Evolutionary conservation across 495 filamentous ascomycete genomes (phyloP), one percentile per base, ranked within the genome.

Genomic region (Xylaria palmicola): DNA sequence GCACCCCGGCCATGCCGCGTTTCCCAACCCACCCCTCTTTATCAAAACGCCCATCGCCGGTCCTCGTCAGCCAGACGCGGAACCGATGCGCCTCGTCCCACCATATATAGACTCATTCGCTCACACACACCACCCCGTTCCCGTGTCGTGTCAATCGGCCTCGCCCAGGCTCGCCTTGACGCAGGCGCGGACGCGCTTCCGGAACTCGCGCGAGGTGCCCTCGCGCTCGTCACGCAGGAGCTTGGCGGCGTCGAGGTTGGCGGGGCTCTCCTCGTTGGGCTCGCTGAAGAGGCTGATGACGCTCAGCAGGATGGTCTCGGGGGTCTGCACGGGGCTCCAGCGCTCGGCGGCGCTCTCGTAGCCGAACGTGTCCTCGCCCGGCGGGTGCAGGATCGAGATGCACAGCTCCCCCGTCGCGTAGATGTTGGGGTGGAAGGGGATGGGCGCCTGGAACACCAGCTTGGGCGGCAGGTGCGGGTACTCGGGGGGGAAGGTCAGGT

Each of bases 321-420:
- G 95, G 1, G 90, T 93, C 74, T 98, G 94, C 1, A 98, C 94
- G n/a, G 94, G 94, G 22, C 85, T 90, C 94, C 94, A 98, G 47
- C 94, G 85, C 80, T 98, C 94, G 30, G 86, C 80, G n/a, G 91
- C 92, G 12, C 83, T 82, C 73, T 98, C 95, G 74, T 98, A 98
- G 24, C 94, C 93, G 75, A 90, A 97, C 68, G 92, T 89, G 71
- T 98, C 94, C 69, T 97, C 92, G 77, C 93, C 92, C 1, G 95
- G 95, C 1, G 93, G 91, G 76, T 98, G 95, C 22, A 98, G 81
- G 77, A 98, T 98, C 34, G 90, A 94, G 70, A 98, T 98, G 80
- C 94, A 98, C 60, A 98, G 92, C 48, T 90, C 87, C 68, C 94
- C 94, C 72, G 83, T 85, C 9, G 85, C 79, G 80, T 97, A 98